A percentile compares a stretch with the other conserved stretches of the same genome.
Evolutionary conservation across 2,329 filamentous ascomycete species (phyloP).

Genomic region (Tolypocladium amazonense): DNA sequence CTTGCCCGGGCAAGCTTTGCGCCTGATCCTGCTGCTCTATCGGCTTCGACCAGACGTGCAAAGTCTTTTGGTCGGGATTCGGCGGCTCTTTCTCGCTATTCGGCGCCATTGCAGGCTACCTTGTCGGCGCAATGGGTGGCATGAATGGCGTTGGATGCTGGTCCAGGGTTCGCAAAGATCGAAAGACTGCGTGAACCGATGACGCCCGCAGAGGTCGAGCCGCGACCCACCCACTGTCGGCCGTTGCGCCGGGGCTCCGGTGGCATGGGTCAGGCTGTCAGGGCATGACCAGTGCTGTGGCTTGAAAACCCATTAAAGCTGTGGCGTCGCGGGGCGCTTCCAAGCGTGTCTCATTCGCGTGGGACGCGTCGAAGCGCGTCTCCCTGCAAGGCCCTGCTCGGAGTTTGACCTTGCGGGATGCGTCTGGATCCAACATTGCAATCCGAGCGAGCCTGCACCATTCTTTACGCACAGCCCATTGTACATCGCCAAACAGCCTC

Average conservation of each 20-base stretch:
- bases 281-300: background rate
- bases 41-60: constrained; percentile 26
- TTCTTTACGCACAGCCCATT: background rate
- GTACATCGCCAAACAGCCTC: background rate
- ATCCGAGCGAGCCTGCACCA: background rate
- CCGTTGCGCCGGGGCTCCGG: background rate
- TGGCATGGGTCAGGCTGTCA: background rate
- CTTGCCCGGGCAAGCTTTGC: constrained; percentile 6
- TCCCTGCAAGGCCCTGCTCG: constrained; percentile 7
- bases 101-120: constrained; percentile 25
- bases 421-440: background rate
- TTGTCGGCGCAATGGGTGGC: constrained; percentile 4
- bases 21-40: constrained; percentile 13
- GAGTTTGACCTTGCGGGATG: background rate
- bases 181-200: background rate
- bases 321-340: constrained; percentile 9
- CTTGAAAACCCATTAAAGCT: constrained; percentile 20
- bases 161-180: background rate
- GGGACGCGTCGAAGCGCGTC: constrained; percentile 22
- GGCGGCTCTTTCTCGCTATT: constrained; percentile 15
- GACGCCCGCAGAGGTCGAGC: background rate
- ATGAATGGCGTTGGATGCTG: constrained; percentile 1
- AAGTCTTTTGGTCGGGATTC: constrained; percentile 16
- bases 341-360: constrained; percentile 14
- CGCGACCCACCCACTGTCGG: background rate